Evolutionary conservation across 106 monocot genomes (phyloP).

Genomic region (Dendrobium catenatum): DNA sequence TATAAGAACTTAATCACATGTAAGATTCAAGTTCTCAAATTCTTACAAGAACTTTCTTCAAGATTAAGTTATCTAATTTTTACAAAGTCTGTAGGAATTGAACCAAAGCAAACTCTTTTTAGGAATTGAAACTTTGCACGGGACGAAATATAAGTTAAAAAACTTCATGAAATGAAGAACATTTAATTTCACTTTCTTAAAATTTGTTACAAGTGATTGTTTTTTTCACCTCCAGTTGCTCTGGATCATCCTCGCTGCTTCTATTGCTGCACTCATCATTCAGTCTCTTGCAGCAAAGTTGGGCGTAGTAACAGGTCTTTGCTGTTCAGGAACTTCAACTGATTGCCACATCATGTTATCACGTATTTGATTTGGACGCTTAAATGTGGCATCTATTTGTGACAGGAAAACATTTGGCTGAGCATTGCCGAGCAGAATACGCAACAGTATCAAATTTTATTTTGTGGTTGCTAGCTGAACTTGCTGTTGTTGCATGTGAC

Average conservation of each 20-base stretch:
- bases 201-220: background rate
- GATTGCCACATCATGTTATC: background rate
- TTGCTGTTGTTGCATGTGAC: constrained; percentile 90
- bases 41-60: too few relatives aligned
- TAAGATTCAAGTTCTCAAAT: too few relatives aligned
- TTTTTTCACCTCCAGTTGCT: constrained; percentile 36
- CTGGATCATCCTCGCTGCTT: constrained; percentile 92
- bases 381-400: background rate
- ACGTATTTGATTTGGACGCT: background rate
- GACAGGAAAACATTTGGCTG: constrained; percentile 92
- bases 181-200: background rate
- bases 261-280: constrained; percentile 77
- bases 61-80: too few relatives aligned
- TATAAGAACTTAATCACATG: too few relatives aligned
- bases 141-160: background rate
- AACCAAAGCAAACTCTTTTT: background rate
- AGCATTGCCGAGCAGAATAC: constrained; percentile 94
- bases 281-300: constrained; percentile 87
- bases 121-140: background rate
- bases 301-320: constrained; percentile 88
- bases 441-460: constrained; percentile 55
- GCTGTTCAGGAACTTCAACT: background rate
- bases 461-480: constrained; percentile 83
- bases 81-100: too few relatives aligned
- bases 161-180: background rate